Base-by-base conservation (phyloP, 2,329 filamentous ascomycete genomes). In the Pseudodiploospora longispora region DNA sequence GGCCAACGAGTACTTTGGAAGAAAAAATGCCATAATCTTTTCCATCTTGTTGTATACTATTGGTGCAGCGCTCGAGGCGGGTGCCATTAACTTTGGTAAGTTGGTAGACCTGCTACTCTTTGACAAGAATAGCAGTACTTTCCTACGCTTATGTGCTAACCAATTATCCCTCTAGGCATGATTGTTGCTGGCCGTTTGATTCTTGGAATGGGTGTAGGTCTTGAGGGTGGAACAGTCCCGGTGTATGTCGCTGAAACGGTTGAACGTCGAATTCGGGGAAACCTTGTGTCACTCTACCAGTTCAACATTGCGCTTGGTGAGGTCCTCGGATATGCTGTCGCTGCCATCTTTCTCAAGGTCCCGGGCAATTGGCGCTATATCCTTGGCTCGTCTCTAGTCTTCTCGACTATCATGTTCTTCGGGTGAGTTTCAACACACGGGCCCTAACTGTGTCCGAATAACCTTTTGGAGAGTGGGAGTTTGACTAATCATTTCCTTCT, bases 281-380 rank as follows among this genome's bases (percentile, higher is more conserved):
- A 87, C 59, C 64, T 87, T 40, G 83, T 87, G 1, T 85, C 82
- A 0, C 67, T 87, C 0, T 87, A 87, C 59, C 84, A 87, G 57
- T 78, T 87, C 63, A 86, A 84, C 63, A 87, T 87, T 55, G 84
- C 84, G 0, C 70, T 87, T 0, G 83, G 83, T 29, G 83, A 87
- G 53, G 83, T 87, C 2, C 67, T 87, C 1, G 84, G 83, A 3
- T 87, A 87, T 48, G 83, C 80, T 5, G 75, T 87, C 1, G 83
- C 80, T 0, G 83, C 83, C 38, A 85, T 87, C 45, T 87, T 87
- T 61, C 68, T 86, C 49, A 73, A 69, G n/a, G 80, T 87, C 2
- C 63, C 67, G 0, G 83, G 83, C 10, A 82, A 82, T 65, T 87
- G 83, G 83, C 73, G 83, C 33, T 86, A 79, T 59, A 87, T 87